Base-by-base conservation (phyloP, 164 flowering plant genomes). In the Vitis rotundifolia region DNA sequence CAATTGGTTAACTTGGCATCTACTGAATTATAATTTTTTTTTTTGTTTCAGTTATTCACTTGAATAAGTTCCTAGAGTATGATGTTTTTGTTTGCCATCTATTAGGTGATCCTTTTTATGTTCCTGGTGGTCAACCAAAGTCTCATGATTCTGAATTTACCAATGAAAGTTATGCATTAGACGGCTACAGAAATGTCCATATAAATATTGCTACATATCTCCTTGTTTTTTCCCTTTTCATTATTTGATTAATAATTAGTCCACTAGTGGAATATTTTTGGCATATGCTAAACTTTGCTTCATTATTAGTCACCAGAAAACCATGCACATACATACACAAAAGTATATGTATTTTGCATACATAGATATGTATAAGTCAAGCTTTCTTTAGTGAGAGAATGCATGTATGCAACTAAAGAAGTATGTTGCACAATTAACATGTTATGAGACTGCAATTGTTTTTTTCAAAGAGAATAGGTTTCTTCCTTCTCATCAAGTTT, bases 81-180 rank as follows among this genome's bases (percentile, higher is more conserved):
- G 22, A 22, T 22, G 22, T 0, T 22, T 22, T 18, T 63, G 19
- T 26, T 69, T 75, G 31, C 67, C 61, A 31, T 22, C 71, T 80
- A 13, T 59, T 87, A 95, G 99, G 93, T 65, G 98, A 95, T 78
- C 99, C 98, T 69, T 89, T 95, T 14, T 95, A 91, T 81, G 79
- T 72, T 64, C 49, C 67, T 64, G 96, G 97, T 65, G 98, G 99
- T 54, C 84, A 75, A 76, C 98, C 98, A 55, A 79, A 79, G 69
- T 81, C 75, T 72, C 66, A 69, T 55, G 79, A 77, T 72, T 68
- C 82, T 70, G 87, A 81, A 67, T 13, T 59, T 64, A 53, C 70
- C 11, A 90, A 85, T 71, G 86, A 78, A 47, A 74, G 68, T 72
- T 85, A 80, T 78, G 89, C 88, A 29, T 61, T 79, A 70, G 97